Conservation (phyloP, 2,329 filamentous ascomycete genomes). For the Sarocladium oryzae region DNA sequence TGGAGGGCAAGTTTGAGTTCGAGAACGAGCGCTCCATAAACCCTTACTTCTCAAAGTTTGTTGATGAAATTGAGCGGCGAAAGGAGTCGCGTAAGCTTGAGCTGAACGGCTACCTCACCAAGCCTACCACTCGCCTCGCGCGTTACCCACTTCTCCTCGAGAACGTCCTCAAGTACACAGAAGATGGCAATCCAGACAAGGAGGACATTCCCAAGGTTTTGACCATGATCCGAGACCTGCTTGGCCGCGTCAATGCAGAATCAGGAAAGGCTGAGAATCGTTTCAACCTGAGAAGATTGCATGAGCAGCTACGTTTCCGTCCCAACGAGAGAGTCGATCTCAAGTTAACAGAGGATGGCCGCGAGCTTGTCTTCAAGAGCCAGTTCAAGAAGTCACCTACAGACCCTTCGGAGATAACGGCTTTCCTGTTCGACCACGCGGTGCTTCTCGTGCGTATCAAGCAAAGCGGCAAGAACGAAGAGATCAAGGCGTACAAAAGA, state of each 20-base stretch:
- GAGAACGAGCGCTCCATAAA: constrained; percentile 92
- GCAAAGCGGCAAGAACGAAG: constrained; percentile 85
- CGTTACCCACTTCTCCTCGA: constrained; percentile 90
- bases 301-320: constrained; percentile 85
- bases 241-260: constrained; percentile 86
- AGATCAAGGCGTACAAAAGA: constrained; percentile 87
- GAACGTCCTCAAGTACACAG: constrained; percentile 85
- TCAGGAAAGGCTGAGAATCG: constrained; percentile 97
- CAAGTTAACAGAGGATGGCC: constrained; percentile 87
- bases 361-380: constrained; percentile 91
- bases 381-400: constrained; percentile 87
- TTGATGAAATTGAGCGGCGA: constrained; percentile 90
- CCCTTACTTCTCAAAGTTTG: constrained; percentile 77
- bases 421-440: constrained; percentile 94
- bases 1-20: constrained; percentile 97
- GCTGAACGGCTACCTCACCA: constrained; percentile 94
- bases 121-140: constrained; percentile 90
- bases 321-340: constrained; percentile 88
- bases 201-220: constrained; percentile 89
- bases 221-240: constrained; percentile 75
- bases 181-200: constrained; percentile 82
- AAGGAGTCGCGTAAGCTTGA: constrained; percentile 97
- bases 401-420: constrained; percentile 83
- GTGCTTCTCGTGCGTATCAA: constrained; percentile 88
- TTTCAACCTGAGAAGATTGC: constrained; percentile 88